Evolutionary conservation across 2,329 filamentous ascomycete genomes (phyloP).

Genomic region (Cladosporium sp.): DNA sequence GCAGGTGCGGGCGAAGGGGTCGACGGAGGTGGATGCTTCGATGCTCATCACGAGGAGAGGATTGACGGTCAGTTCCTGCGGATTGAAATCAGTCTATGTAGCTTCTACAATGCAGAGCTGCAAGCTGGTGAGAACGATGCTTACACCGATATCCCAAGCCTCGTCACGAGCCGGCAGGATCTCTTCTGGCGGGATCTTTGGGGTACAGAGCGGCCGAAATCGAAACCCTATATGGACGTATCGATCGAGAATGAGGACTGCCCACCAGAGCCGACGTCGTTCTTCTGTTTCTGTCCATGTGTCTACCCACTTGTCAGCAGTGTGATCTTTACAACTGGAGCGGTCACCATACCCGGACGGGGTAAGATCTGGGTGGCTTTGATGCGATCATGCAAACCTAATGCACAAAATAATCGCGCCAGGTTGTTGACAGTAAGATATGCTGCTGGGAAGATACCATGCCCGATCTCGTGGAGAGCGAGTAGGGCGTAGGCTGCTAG

Average conservation of each 20-base stretch:
- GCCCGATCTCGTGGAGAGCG: constrained; percentile 17
- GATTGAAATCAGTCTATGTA: too few species aligned
- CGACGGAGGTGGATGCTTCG: constrained; percentile 17
- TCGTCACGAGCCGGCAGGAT: constrained; percentile 17
- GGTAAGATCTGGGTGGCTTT: constrained; percentile 16
- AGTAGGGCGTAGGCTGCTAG: constrained; percentile 17
- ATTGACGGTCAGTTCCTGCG: constrained; percentile 15
- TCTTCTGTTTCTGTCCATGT: constrained; percentile 21
- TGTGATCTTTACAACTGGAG: background rate
- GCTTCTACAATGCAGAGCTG: too few species aligned
- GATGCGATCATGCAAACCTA: constrained; percentile 19
- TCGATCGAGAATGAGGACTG: constrained; percentile 18
- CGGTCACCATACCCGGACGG: background rate
- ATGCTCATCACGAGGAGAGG: constrained; percentile 21
- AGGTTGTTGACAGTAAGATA: constrained; percentile 16
- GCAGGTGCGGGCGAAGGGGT: constrained; percentile 19
- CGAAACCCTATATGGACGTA: constrained; percentile 18
- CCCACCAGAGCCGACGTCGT: constrained; percentile 20
- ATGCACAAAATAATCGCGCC: constrained; percentile 10
- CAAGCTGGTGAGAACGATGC: too few species aligned
- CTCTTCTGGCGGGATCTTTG: constrained; percentile 15
- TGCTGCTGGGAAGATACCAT: constrained; percentile 18
- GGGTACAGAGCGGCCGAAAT: constrained; percentile 16
- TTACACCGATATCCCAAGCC: constrained; percentile 18
- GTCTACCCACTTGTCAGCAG: background rate